Evolutionary conservation across 208 protist species (phyloP), one percentile per base, ranked within the genome.

Genomic region (Wallacemonas sp.): DNA sequence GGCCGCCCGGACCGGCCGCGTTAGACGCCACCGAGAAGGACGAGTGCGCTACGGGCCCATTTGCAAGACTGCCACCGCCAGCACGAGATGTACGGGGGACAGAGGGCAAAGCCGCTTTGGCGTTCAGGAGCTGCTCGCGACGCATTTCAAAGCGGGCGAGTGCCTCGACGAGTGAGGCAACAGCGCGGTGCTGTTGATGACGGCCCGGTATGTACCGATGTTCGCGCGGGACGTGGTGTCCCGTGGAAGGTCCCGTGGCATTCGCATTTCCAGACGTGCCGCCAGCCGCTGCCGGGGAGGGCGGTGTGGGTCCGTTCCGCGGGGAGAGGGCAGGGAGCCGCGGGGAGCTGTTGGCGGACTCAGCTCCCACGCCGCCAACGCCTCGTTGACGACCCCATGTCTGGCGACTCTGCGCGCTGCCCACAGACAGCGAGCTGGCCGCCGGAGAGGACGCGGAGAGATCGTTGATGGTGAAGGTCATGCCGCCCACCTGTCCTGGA

Each of bases 161-260:
- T 17, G 74, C 85, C 58, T 91, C 81, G 5, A 81, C 70, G 60
- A 91, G 41, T 15, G 70, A 70, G 17, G 58, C 66, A 2, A 79
- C 77, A 12, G 81, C 53, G 11, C 46, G 15, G 72, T 75, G 80
- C 38, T 79, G 65, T 14, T 80, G 75, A 28, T 46, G 15, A 15
- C 69, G 56, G 2, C 76, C 73, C 11, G 81, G 69, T 19, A 84
- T 64, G 55, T 84, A 83, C 12, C 21, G 51, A 22, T 75, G 61
- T 33, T 76, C 64, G 3, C 28, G 21, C 21, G 62, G 36, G 61
- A 58, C 51, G 8, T 58, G 51, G 24, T 58, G 51, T 8, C 19
- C 19, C 22, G 44, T 22, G 44, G 8, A 9, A 19, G 62, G 15
- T 17, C 26, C 34, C 3, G 63, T 17, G 26, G 28, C 17, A 31